phyloP scores from a whole-genome alignment of 2,329 filamentous ascomycete species.

The Polytolypa hystricis region DNA sequence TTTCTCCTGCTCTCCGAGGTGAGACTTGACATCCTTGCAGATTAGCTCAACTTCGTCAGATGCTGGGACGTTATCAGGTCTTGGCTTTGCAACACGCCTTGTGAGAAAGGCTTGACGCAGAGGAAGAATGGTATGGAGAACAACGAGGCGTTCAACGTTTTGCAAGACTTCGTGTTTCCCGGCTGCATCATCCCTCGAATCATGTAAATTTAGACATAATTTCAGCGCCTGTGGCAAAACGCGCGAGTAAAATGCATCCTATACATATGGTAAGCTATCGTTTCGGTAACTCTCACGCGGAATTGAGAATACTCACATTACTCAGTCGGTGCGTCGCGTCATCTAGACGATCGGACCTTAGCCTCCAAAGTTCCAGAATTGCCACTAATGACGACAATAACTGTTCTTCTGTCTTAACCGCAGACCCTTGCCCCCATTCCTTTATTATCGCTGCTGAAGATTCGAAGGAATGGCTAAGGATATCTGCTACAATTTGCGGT shows the following conservation, averaged over 20 bases:
- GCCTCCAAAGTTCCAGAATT: conserved; percentile 27
- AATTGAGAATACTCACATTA: conserved; percentile 19
- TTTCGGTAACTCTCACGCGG: conserved; percentile 1
- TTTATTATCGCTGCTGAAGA: conserved; percentile 14
- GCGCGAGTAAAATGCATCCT: conserved; percentile 18
- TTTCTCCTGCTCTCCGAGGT: conserved; percentile 18
- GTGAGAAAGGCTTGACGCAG: conserved; percentile 28
- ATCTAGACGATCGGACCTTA: conserved; percentile 24
- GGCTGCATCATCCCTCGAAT: background rate
- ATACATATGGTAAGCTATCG: background rate
- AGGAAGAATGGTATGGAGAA: conserved; percentile 32
- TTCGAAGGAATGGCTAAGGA: conserved; percentile 26
- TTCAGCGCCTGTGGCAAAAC: conserved; percentile 15
- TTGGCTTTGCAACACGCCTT: conserved; percentile 23
- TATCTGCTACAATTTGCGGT: conserved; percentile 22
- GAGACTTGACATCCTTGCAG: conserved; percentile 25
- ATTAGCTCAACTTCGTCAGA: conserved; percentile 26
- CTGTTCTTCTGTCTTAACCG: conserved; percentile 14
- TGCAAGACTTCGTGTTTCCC: conserved; percentile 6
- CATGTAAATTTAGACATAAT: conserved; percentile 1
- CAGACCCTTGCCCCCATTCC: background rate
- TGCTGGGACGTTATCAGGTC: conserved; percentile 23
- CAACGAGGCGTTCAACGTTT: conserved; percentile 26
- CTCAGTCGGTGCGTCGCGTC: conserved; percentile 23
- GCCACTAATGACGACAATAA: conserved; percentile 25